Conservation (phyloP, 371 early-diverging fungal species). For the Circinella minor region DNA sequence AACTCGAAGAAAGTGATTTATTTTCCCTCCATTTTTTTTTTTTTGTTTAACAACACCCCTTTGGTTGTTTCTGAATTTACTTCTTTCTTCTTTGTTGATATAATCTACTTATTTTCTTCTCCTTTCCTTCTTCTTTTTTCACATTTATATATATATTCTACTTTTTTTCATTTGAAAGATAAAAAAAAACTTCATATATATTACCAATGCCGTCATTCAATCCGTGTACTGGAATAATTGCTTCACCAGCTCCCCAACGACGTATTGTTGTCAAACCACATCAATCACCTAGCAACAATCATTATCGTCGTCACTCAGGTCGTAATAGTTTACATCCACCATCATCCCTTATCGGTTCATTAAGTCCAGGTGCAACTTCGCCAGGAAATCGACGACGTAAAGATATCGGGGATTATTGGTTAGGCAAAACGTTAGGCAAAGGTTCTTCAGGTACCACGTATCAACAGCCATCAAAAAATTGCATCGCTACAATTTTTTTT, state of each 20-base stretch:
- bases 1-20: too few species aligned
- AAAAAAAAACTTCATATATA: too few species aligned
- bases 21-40: too few species aligned
- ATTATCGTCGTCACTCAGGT: conserved; percentile 14
- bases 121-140: conserved; percentile 16
- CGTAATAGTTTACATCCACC: conserved; percentile 23
- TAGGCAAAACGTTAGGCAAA: conserved; percentile 82
- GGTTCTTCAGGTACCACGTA: conserved; percentile 75
- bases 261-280: conserved; percentile 24
- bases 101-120: not conserved
- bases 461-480: not conserved
- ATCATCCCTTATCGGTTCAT: conserved; percentile 8
- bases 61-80: conserved; percentile 2
- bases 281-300: conserved; percentile 22
- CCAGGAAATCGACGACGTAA: conserved; percentile 53
- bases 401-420: conserved; percentile 76
- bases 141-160: conserved; percentile 12
- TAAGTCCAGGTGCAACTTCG: conserved; percentile 20
- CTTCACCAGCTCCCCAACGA: conserved; percentile 51
- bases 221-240: conserved; percentile 30
- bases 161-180: not conserved
- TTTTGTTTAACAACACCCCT: not conserved
- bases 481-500: too few species aligned
- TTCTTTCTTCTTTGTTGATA: not conserved
- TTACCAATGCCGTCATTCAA: conserved; percentile 24